Percentiles rank a stretch among this genome's conserved stretches.
Evolutionary conservation across 2,329 filamentous ascomycete genomes (phyloP).

Genomic region (Aureobasidium mangrovei): DNA sequence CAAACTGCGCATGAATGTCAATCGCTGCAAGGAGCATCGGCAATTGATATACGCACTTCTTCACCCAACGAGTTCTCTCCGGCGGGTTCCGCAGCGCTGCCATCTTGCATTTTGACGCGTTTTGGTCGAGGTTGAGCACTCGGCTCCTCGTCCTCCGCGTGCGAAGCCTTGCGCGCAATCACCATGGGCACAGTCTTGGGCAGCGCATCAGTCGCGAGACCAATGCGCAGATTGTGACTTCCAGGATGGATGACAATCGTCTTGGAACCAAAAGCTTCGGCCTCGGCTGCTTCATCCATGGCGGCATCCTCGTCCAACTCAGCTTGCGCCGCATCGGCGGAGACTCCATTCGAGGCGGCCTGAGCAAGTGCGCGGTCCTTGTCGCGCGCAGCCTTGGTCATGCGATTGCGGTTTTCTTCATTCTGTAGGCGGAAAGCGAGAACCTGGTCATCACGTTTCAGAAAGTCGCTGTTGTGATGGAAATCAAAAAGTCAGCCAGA

Average conservation of each 20-base stretch:
- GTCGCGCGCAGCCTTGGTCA: conserved; percentile 80
- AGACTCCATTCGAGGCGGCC: conserved; percentile 57
- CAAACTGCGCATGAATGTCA: conserved; percentile 36
- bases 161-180: conserved; percentile 67
- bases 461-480: conserved; percentile 62
- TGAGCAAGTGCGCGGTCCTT: conserved; percentile 77
- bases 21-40: neutral
- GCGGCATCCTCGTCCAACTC: conserved; percentile 45
- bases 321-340: conserved; percentile 32
- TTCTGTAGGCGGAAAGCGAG: conserved; percentile 79
- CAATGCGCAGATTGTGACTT: conserved; percentile 90
- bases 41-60: conserved; percentile 45
- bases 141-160: conserved; percentile 76
- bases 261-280: conserved; percentile 66
- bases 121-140: conserved; percentile 70
- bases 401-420: conserved; percentile 74
- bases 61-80: conserved; percentile 77
- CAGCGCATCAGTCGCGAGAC: conserved; percentile 88
- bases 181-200: conserved; percentile 93
- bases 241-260: conserved; percentile 92
- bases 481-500: conserved; percentile 12
- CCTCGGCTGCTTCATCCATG: conserved; percentile 47
- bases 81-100: conserved; percentile 48
- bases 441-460: conserved; percentile 96
- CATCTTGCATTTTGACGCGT: conserved; percentile 50